Base-by-base conservation (phyloP, 495 filamentous ascomycete species). In the Trichoderma orchidacearum region DNA sequence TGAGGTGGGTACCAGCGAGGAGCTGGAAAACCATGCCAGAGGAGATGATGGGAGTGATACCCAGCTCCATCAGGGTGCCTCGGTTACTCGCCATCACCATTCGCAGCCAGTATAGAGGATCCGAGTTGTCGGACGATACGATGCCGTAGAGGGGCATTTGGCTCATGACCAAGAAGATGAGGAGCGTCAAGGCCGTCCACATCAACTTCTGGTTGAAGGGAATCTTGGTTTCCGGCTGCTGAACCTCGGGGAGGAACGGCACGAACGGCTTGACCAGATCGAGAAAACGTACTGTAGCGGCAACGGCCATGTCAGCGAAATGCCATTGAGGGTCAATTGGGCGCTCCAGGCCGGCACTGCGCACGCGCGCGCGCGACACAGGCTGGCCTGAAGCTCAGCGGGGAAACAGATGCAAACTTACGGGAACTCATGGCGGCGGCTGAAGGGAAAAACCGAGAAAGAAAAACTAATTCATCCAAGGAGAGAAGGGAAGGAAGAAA, bases 21-120 rank as follows among this genome's bases (percentile, higher is more conserved):
- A 97, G 90, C 81, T 98, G 93, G 82, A 99, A 99, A 64, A 99
- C 89, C 94, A 97, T 99, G 74, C 94, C 94, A 30, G 94, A 97
- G 58, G 93, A 96, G 74, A 99, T 96, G 72, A 99, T 97, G 56
- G 94, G 94, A 30, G 91, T 94, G 66, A 96, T 99, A 76, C 94
- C 94, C 78, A 99, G 70, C 66, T 99, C 94, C 94, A 99, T 99
- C 70, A 99, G 69, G 30, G 94, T 99, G 68, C 94, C 94, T 65
- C 94, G 82, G 71, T 99, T 99, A 87, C 87, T 94, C 66, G 94
- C 94, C 79, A 97, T 75, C 90, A 98, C 95, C 92, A 97, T 97
- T 68, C 94, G 85, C 64, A 99, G 81, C 94, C 94, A 99, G 84
- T 97, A 99, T 66, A 99, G 77, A 60, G 94, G 94, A 77, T 99